Base-by-base conservation (phyloP, 768 basidiomycete species). In the Agrocybe praecox region DNA sequence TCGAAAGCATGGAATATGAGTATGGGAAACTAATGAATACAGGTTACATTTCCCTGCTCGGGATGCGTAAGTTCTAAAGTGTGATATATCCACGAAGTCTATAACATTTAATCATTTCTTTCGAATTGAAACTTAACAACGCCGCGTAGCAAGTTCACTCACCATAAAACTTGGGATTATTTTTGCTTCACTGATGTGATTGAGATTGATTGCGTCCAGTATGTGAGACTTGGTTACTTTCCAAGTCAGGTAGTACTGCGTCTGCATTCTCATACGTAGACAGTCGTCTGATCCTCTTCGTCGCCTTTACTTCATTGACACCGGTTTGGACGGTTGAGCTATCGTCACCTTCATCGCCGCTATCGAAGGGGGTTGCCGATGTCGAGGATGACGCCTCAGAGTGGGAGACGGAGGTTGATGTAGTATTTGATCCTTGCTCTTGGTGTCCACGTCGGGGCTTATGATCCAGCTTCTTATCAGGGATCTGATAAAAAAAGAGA, bases 191-290 rank as follows among this genome's bases (percentile, higher is more conserved):
- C 26, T 29, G 26, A 29, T 29, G 21, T 40, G 17, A 19, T 22
- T 14, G 11, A 4, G 15, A 34, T 34, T 40, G 53, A 34, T 36
- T 44, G n/a, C 53, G 43, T 15, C 44, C 29, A 7, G 52, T 57
- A 11, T 55, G 50, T 12, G 47, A 56, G 7, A 56, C 45, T 21
- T 52, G 56, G 44, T 75, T 75, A 49, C 74, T 73, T 62, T 85
- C 83, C 32, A 81, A 57, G 63, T 85, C 82, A 9, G 62, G 55
- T 66, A 83, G 70, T 1, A 65, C 64, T 18, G 76, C 77, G 12
- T 86, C 79, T 5, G 70, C 67, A 22, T 75, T 74, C 57, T 86
- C 82, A 60, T 74, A 84, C 21, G 78, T 79, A 6, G 85, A 84
- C 46, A 83, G 64, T 50, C 82, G 70, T 21, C 79, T 65, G 19